These are phyloP conservation scores for Tylopilus sp. DNA, from an alignment of 1,284 basidiomycete species.

Conservation along the genomic window DNA sequence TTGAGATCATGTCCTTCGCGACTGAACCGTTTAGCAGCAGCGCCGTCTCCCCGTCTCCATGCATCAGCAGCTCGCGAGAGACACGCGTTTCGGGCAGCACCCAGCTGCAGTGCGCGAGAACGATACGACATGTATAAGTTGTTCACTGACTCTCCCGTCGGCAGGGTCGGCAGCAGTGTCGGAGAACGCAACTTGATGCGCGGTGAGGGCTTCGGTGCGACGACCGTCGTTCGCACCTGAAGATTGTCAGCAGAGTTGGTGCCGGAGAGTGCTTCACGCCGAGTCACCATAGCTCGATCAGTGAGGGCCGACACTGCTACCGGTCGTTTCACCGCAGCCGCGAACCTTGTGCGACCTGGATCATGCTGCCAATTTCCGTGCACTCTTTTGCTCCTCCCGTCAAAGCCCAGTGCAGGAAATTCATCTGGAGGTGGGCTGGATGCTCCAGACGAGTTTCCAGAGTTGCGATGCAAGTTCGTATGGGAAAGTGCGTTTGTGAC, in stretches of 20 bases:
- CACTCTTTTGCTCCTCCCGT: constrained; percentile 38
- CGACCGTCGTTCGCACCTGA: constrained; percentile 61
- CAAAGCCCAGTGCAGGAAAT: constrained; percentile 78
- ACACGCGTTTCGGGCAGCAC: constrained; percentile 90
- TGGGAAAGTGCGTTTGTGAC: constrained; percentile 70
- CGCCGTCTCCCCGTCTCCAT: constrained; percentile 91
- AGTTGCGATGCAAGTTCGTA: constrained; percentile 50
- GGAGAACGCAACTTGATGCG: constrained; percentile 82
- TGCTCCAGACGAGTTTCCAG: constrained; percentile 37
- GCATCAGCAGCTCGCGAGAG: constrained; percentile 95
- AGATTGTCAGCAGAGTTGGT: constrained; percentile 55
- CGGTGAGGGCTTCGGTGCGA: constrained; percentile 81
- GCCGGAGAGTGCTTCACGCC: constrained; percentile 52
- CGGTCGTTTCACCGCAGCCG: constrained; percentile 74
- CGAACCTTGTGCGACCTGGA: constrained; percentile 79
- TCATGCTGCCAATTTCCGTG: constrained; percentile 53
- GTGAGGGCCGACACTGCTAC: constrained; percentile 30
- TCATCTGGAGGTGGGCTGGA: constrained; percentile 66
- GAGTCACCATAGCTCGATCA: constrained; percentile 41
- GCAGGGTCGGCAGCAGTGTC: constrained; percentile 80
- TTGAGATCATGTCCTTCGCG: constrained; percentile 92
- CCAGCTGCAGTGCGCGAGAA: constrained; percentile 81
- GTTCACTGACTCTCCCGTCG: constrained; percentile 78
- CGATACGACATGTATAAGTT: constrained; percentile 86
- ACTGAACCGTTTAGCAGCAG: constrained; percentile 90